Evolutionary conservation across 140 eudicot genomes (phyloP).

Genomic region (Anethum foeniculum): DNA sequence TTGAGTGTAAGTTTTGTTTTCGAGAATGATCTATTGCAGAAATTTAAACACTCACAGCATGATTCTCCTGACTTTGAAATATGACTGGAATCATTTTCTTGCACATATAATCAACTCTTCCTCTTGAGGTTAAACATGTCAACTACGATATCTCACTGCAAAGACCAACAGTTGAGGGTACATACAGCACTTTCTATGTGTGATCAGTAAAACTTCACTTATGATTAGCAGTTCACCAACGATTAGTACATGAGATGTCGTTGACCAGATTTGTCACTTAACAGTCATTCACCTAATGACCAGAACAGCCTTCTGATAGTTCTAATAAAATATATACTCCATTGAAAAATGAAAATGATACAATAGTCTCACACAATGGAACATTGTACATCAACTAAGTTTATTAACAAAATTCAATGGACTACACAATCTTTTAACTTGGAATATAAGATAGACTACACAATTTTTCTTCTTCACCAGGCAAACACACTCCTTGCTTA

Average conservation of each 20-base stretch:
- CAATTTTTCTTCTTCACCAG: neutral
- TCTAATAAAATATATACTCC: neutral
- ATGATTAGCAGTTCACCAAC: neutral
- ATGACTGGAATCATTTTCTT: neutral
- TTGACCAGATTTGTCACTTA: neutral
- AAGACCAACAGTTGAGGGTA: too few species aligned
- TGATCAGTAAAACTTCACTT: neutral
- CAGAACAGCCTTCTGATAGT: neutral
- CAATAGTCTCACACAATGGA: conserved; percentile 15
- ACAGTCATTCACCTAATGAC: neutral
- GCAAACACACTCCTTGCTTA: conserved; percentile 22
- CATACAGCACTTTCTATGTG: neutral
- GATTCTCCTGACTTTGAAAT: neutral
- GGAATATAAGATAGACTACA: neutral
- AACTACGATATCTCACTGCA: neutral
- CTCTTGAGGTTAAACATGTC: neutral
- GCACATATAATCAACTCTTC: neutral
- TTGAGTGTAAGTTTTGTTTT: too few species aligned
- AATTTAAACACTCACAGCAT: neutral
- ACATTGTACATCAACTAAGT: conserved; percentile 19
- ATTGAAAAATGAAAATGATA: neutral
- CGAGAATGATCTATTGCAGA: neutral
- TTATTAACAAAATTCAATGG: conserved; percentile 26
- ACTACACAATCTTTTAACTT: conserved; percentile 17
- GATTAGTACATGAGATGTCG: neutral